Base-by-base conservation (phyloP, 163 green algal species). In the Chlamydomonas reinhardtii region DNA sequence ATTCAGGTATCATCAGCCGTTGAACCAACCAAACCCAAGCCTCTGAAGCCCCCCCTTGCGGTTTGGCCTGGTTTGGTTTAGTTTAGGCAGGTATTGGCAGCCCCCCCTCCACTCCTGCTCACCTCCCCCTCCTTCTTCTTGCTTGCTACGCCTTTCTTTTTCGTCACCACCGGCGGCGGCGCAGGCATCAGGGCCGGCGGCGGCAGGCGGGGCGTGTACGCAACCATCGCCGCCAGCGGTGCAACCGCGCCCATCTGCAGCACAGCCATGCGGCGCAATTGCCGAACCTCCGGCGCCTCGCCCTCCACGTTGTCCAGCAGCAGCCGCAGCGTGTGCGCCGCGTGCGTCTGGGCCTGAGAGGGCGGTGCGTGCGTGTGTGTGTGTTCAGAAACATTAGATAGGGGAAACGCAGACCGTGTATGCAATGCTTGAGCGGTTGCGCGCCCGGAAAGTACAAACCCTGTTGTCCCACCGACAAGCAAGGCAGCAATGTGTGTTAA, bases 281-380 rank as follows among this genome's bases (percentile, higher is more conserved):
- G 80, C 20, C 80, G 80, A 2, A 79, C 29, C 69, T 86, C 80
- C 5, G 68, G 80, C 35, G 71, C 25, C 80, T 86, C 80, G 3
- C 80, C 80, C 59, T 86, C 90, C 70, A 84, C 81, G 48, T 91
- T 91, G 56, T 92, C 88, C 61, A 93, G 72, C 76, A 93, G 83
- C 62, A 85, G 39, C 61, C 88, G 85, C 5, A 93, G 87, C n/a
- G 88, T 64, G 15, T 64, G 73, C 19, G 82, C 85, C 11, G 82
- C 84, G 32, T 88, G 61, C 34, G 64, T 81, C 31, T 87, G 82
- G 4, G 82, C 82, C 82, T 86, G 80, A 29, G 14, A 4, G 11
- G 25, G 24, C 24, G 9, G 62, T 6, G 43, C 8, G 6, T 54
- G 8, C 43, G 11, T 54, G 43, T 11, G 11, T 54, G 43, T 54